Evolutionary conservation across 441 rosid genomes (phyloP).

Genomic region (Arabidopsis hybrid): DNA sequence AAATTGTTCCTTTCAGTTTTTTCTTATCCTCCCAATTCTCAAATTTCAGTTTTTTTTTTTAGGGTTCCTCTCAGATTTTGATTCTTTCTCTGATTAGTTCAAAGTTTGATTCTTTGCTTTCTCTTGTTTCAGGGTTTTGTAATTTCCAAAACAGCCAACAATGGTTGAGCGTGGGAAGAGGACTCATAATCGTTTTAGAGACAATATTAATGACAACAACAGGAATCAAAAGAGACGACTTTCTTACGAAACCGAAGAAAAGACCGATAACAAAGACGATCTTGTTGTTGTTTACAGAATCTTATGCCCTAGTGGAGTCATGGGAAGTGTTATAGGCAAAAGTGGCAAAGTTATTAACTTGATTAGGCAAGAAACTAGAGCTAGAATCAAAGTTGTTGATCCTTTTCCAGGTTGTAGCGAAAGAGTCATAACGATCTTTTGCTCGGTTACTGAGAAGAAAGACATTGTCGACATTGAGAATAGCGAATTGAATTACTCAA

Average conservation of each 20-base stretch:
- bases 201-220: constrained; percentile 56
- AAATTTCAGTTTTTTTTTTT: not conserved
- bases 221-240: constrained; percentile 71
- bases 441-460: constrained; percentile 73
- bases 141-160: not conserved
- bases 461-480: constrained; percentile 69
- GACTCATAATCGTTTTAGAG: constrained; percentile 55
- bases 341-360: constrained; percentile 86
- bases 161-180: constrained; percentile 92
- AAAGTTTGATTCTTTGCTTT: not conserved
- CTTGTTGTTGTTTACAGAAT: constrained; percentile 77
- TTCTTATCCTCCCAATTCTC: constrained; percentile 20
- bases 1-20: constrained; percentile 1
- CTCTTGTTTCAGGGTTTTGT: constrained; percentile 30
- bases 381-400: constrained; percentile 91
- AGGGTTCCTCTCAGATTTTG: not conserved
- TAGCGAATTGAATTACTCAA: constrained; percentile 48
- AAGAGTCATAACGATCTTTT: constrained; percentile 79
- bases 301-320: constrained; percentile 85
- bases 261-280: constrained; percentile 53
- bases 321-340: constrained; percentile 98
- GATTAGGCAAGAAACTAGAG: constrained; percentile 90
- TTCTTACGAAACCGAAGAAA: constrained; percentile 61
- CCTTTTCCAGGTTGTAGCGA: constrained; percentile 80
- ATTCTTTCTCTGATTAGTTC: not conserved